Base-by-base conservation (phyloP, 2,329 filamentous ascomycete genomes). In the Tolypocladium album region DNA sequence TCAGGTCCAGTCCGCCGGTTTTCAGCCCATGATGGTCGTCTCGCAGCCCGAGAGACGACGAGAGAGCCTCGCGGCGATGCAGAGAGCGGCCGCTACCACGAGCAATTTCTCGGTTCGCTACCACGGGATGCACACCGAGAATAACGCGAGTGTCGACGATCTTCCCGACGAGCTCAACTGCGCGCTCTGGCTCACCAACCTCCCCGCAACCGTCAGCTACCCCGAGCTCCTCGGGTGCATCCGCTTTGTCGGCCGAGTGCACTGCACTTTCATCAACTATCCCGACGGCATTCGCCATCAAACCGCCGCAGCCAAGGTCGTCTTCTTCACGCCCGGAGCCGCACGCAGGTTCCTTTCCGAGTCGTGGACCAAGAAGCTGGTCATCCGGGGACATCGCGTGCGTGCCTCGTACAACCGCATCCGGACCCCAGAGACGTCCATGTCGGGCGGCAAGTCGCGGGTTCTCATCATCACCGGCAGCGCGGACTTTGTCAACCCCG, bases 381-480 rank as follows among this genome's bases (percentile, higher is more conserved):
- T 63, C 7, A 69, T 82, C 17, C 66, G 72, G 1, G 70, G 70
- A 5, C 70, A 71, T 56, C 61, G 66, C 4, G 74, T 77, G 5
- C 70, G 68, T 2, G 75, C 82, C 1, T 67, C 72, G 0, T 75
- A 73, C 67, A 84, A 84, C 70, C 75, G 81, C 1, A 78, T 83
- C 69, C 76, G 74, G 59, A 75, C 73, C 22, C 67, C 66, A 3
- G 69, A 73, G 15, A 64, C 72, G 22, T 63, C 65, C 0, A 61
- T 70, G 17, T 39, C 62, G 0, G 69, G 71, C 0, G 65, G 68
- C 42, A 67, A 69, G n/a, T 79, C 77, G 8, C 78, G 82, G 2
- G 79, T 82, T 0, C 71, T 84, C 11, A 73, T 81, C 59, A 75
- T 84, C 67, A 76, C 74, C 8, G 82, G 82, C 0, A 71, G 75